A percentile compares a stretch with the other conserved stretches of the same genome.
These are phyloP conservation scores for Fagopyrum homotropicum DNA, from an alignment of 148 eudicot species.

Conservation along the genomic window DNA sequence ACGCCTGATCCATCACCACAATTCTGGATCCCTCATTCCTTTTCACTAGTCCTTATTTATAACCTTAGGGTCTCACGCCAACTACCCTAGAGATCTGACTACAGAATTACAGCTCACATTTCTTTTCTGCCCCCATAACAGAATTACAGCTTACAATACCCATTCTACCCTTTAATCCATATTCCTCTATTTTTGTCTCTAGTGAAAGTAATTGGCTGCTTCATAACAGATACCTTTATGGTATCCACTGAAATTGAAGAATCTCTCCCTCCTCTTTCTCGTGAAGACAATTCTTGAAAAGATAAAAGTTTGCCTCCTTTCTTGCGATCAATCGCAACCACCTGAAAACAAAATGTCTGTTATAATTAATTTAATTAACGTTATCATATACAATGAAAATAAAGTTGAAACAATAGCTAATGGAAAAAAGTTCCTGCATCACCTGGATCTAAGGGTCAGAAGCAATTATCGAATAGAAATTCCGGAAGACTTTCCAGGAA, in stretches of 20 bases:
- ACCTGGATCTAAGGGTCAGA: background rate
- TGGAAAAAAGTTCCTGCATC: background rate
- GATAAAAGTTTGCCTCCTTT: slow-evolving; percentile 71
- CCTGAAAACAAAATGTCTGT: slow-evolving; percentile 39
- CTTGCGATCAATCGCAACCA: slow-evolving; percentile 85
- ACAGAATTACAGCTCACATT: too few relatives aligned
- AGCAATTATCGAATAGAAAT: background rate
- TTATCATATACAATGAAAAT: background rate
- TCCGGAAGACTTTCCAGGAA: background rate
- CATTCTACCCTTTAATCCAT: too few relatives aligned
- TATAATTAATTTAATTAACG: background rate
- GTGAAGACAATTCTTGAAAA: slow-evolving; percentile 83
- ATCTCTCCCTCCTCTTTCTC: slow-evolving; percentile 85
- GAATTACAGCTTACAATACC: too few relatives aligned
- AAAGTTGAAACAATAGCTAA: background rate
- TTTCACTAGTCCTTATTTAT: too few relatives aligned
- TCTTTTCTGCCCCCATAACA: too few relatives aligned
- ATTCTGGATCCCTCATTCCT: too few relatives aligned
- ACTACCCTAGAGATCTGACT: too few relatives aligned
- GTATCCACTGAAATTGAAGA: slow-evolving; percentile 51
- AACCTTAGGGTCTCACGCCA: too few relatives aligned
- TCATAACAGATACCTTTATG: slow-evolving; percentile 51
- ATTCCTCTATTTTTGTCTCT: too few relatives aligned
- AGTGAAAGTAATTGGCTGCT: too few relatives aligned
- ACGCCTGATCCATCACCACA: too few relatives aligned